Percentiles rank a stretch among this genome's conserved stretches.
These are phyloP conservation scores for Boletus fagicola DNA, from an alignment of 768 basidiomycete genomes.

Conservation along the genomic window DNA sequence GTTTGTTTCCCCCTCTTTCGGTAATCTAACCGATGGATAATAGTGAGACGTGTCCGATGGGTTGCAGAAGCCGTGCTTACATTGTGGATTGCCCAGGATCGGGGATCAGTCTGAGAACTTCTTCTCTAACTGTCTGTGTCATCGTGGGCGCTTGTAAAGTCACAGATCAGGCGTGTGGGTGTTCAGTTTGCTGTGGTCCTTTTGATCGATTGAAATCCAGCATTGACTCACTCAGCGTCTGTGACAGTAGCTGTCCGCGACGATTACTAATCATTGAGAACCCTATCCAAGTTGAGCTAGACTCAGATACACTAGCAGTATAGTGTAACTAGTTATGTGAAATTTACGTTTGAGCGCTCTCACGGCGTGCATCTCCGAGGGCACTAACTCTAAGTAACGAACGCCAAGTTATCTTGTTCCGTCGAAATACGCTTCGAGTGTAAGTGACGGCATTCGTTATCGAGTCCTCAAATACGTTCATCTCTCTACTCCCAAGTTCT, in stretches of 20 bases:
- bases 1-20: constrained; percentile 84
- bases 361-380: neutral
- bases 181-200: neutral
- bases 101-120: constrained; percentile 49
- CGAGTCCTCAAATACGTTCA: neutral
- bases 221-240: constrained; percentile 7
- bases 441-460: neutral
- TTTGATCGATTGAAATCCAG: constrained; percentile 2
- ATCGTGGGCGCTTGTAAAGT: constrained; percentile 29
- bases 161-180: neutral
- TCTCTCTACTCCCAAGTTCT: neutral
- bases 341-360: neutral
- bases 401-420: neutral
- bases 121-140: constrained; percentile 55
- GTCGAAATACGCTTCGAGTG: neutral
- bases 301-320: neutral
- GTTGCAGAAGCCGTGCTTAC: constrained; percentile 32
- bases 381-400: neutral
- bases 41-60: neutral
- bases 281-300: neutral
- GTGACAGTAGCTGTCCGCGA: too few relatives aligned
- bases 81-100: constrained; percentile 51
- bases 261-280: constrained; percentile 16
- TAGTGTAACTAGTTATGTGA: neutral
- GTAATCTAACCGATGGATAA: constrained; percentile 45